Percentiles rank a stretch among this genome's conserved stretches.
Conservation (phyloP, 495 filamentous ascomycete genomes). For the Xylaria grammica region DNA sequence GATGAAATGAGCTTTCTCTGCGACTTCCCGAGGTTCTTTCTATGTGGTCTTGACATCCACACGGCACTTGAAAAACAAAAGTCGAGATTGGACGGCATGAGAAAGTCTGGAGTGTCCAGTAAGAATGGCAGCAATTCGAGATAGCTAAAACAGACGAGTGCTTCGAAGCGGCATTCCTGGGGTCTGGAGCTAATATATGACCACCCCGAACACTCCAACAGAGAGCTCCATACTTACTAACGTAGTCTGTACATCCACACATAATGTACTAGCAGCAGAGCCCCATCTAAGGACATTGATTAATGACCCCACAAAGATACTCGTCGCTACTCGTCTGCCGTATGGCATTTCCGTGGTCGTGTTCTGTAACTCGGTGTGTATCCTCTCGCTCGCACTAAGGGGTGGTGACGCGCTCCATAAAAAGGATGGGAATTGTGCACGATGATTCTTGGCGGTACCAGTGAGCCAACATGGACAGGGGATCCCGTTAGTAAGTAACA, state of each 20-base stretch:
- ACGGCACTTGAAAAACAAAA: constrained; percentile 5
- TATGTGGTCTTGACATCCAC: constrained; percentile 11
- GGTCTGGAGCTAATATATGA: constrained; percentile 23
- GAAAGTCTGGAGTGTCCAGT: neutral
- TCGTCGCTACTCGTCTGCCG: constrained; percentile 4
- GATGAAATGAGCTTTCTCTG: neutral
- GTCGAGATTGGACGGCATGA: constrained; percentile 10
- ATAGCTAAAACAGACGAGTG: constrained; percentile 21
- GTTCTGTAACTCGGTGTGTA: constrained; percentile 5
- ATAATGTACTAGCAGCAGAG: constrained; percentile 11
- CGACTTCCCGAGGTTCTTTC: constrained; percentile 16
- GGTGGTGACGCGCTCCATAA: constrained; percentile 17
- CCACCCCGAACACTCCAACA: constrained; percentile 19
- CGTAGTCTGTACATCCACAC: constrained; percentile 14
- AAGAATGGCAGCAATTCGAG: constrained; percentile 9
- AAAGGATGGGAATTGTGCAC: neutral
- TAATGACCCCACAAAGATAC: constrained; percentile 9
- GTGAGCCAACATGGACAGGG: constrained; percentile 16
- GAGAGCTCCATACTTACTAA: constrained; percentile 25
- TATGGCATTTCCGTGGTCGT: neutral
- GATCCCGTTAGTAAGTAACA: constrained; percentile 8
- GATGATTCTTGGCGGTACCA: constrained; percentile 15
- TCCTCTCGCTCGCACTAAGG: constrained; percentile 4
- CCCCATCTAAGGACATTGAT: constrained; percentile 4
- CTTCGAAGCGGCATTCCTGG: constrained; percentile 6